Evolutionary conservation across 139 green algal genomes (phyloP).

Genomic region (Micractinium sp.): DNA sequence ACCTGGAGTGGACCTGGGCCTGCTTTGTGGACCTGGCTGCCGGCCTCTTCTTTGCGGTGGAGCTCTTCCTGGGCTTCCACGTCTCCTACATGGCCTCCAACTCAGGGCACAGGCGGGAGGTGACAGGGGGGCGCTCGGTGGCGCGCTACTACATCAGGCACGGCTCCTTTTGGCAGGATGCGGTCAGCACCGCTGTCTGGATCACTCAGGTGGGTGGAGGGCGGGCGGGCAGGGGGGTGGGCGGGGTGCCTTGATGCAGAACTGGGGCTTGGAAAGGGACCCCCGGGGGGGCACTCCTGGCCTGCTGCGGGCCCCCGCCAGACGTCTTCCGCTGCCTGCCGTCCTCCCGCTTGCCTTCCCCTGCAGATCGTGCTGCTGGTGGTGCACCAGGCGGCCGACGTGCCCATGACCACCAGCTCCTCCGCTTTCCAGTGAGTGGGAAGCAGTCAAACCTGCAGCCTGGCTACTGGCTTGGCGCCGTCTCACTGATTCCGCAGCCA

Average conservation of each 20-base stretch:
- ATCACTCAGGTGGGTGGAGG: slow-evolving; percentile 13
- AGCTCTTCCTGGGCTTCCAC: slow-evolving; percentile 33
- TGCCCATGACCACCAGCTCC: neutral
- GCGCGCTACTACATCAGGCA: slow-evolving; percentile 24
- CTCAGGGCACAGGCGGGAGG: neutral
- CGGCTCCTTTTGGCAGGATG: slow-evolving; percentile 27
- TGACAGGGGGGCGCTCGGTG: neutral
- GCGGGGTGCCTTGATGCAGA: neutral
- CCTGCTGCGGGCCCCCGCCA: neutral
- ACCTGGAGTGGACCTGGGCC: slow-evolving; percentile 27
- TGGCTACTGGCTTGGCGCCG: neutral
- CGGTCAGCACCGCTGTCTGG: slow-evolving; percentile 16
- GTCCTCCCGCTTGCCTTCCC: neutral
- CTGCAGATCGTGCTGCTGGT: slow-evolving; percentile 6
- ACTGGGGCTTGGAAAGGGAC: no score
- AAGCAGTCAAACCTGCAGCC: neutral
- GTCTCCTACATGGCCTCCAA: slow-evolving; percentile 6
- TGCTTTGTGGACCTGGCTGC: slow-evolving; percentile 9
- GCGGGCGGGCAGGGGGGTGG: no score
- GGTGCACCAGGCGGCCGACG: neutral
- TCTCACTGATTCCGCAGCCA: no score
- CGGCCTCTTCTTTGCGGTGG: neutral
- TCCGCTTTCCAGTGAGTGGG: neutral
- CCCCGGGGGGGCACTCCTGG: no score
- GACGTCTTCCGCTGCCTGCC: neutral